Evolutionary conservation across 306 rosid species (phyloP).

Genomic region (Glycine latifolia): DNA sequence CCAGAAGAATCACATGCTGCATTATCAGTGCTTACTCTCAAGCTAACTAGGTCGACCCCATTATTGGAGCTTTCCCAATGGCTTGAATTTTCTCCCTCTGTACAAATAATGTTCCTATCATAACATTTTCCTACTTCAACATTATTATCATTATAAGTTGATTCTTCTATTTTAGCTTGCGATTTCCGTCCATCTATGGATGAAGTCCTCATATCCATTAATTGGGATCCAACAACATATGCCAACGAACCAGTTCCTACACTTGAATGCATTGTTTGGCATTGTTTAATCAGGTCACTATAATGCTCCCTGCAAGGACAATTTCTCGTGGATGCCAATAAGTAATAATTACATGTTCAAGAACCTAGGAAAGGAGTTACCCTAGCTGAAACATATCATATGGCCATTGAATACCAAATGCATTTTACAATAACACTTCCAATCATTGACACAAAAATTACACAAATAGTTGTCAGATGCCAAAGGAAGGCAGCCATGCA

Average conservation of each 20-base stretch:
- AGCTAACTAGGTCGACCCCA: constrained; percentile 61
- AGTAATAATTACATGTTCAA: constrained; percentile 36
- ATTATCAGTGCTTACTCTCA: constrained; percentile 66
- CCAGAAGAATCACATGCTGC: constrained; percentile 58
- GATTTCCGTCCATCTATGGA: constrained; percentile 61
- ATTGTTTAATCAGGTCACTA: constrained; percentile 75
- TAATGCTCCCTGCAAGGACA: constrained; percentile 80
- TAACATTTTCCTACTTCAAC: constrained; percentile 55
- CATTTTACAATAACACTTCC: constrained; percentile 16
- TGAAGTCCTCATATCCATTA: constrained; percentile 89
- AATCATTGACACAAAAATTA: constrained; percentile 26
- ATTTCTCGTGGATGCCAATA: constrained; percentile 37
- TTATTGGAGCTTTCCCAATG: constrained; percentile 65
- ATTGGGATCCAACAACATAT: constrained; percentile 88
- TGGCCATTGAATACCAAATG: constrained; percentile 38
- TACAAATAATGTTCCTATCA: constrained; percentile 60
- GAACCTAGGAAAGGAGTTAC: constrained; percentile 30
- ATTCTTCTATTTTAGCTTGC: constrained; percentile 59
- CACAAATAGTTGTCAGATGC: constrained; percentile 35
- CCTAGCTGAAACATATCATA: constrained; percentile 36
- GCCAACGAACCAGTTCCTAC: constrained; percentile 97
- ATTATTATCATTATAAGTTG: constrained; percentile 57
- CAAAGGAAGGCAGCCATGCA: constrained; percentile 36
- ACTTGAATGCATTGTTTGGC: constrained; percentile 89
- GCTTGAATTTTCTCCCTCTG: constrained; percentile 53